These are phyloP conservation scores for Spergularia marina DNA, from an alignment of 148 eudicot genomes.

Conservation along the genomic window DNA sequence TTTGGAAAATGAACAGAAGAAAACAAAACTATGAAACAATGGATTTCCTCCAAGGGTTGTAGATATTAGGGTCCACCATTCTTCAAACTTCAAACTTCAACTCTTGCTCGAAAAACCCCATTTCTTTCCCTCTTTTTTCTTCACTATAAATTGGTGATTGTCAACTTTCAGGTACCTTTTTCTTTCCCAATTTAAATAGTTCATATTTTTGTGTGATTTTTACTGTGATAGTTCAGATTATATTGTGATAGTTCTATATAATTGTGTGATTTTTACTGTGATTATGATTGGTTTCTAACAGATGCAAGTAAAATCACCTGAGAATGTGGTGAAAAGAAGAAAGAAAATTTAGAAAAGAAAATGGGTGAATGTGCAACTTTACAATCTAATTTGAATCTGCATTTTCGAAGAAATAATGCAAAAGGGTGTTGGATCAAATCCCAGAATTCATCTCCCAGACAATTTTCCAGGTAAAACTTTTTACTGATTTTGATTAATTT, in stretches of 20 bases:
- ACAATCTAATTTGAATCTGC: constrained; percentile 40
- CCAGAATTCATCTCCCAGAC: constrained; percentile 14
- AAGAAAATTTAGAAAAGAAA: background rate
- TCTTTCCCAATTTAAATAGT: too few species aligned
- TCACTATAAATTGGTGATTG: background rate
- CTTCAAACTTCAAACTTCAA: background rate
- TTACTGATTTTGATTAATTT: background rate
- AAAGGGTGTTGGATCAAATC: constrained; percentile 28
- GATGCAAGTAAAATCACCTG: constrained; percentile 5
- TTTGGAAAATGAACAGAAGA: background rate
- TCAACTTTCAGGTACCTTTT: background rate
- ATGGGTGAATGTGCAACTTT: constrained; percentile 58
- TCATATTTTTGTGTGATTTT: too few species aligned
- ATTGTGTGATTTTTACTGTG: background rate
- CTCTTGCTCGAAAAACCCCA: background rate
- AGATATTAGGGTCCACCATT: constrained; percentile 23
- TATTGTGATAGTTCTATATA: background rate
- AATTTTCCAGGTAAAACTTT: constrained; percentile 21
- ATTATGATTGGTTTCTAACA: background rate
- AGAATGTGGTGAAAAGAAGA: constrained; percentile 32
- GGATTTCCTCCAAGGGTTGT: constrained; percentile 25
- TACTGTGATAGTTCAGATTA: background rate
- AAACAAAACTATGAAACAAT: background rate
- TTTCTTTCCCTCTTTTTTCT: background rate
- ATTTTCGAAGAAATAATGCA: constrained; percentile 21